Base-by-base conservation (phyloP, 2,329 filamentous ascomycete species). In the Venturia carpophila region DNA sequence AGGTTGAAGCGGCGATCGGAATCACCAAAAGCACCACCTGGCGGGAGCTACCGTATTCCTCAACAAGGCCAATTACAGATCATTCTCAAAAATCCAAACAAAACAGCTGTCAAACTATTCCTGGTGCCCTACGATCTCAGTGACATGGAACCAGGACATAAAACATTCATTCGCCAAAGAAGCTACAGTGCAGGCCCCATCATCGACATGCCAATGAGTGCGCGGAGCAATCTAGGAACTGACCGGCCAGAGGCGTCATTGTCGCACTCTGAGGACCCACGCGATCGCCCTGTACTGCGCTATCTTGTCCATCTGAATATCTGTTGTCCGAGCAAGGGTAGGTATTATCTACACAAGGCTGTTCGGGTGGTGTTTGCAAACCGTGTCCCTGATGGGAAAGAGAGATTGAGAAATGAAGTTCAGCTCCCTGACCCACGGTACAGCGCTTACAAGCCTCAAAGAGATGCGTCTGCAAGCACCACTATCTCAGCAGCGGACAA, bases 1-100 rank as follows among this genome's bases (percentile, higher is more conserved):
- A 87, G 84, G 68, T 82, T 87, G 63, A 81, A 84, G 39, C 24
- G 43, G 41, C 42, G 64, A 63, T 81, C 84, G 6, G 77, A 79
- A 39, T 82, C 81, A 34, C 62, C 85, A 1, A 87, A 84, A 75
- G 85, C 88, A 19, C 90, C 92, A 0, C 89, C 91, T 0, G 91
- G 92, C 9, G 93, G 94, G 43, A 91, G 90, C 72, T 99, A 97
- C 74, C 88, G 94, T 55, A 96, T 99, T 64, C 94, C 94, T 0
- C 88, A 94, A 72, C 89, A 92, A 74, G 94, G 94, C 0, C 94
- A 97, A 75, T 80, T 99, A 17, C 94, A 99, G 71, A 96, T 99
- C 68, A 88, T 99, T 67, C 91, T 99, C 74, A 97, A 97, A 75
- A 99, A 97, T 71, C 93, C 92, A 19, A 96, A 97, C 78, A 97